Evolutionary conservation across 768 basidiomycete species (phyloP).

Genomic region (Russula sp.): DNA sequence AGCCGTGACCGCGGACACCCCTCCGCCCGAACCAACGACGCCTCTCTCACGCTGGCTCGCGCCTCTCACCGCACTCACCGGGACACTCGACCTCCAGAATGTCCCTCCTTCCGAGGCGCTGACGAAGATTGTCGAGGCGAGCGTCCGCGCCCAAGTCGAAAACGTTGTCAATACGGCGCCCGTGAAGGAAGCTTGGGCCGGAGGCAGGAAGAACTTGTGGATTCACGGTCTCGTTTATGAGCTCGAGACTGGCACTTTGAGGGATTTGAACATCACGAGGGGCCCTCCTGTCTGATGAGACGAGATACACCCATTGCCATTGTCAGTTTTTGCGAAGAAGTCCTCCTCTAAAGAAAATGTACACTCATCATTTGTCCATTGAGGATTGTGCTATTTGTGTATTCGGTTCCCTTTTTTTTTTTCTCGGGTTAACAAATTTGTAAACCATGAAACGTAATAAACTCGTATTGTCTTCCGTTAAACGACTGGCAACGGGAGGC

Average conservation of each 20-base stretch:
- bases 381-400: neutral
- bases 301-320: neutral
- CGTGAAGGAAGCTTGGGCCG: slow-evolving; percentile 34
- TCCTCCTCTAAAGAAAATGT: neutral
- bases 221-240: slow-evolving; percentile 55
- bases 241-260: slow-evolving; percentile 35
- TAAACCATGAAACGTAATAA: neutral
- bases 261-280: slow-evolving; percentile 32
- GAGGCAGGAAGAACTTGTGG: slow-evolving; percentile 42
- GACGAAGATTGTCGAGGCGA: slow-evolving; percentile 27
- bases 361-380: too few relatives aligned
- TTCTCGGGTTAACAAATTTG: neutral
- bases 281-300: slow-evolving; percentile 1
- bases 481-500: too few relatives aligned
- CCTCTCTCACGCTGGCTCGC: slow-evolving; percentile 70
- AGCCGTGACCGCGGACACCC: slow-evolving; percentile 40
- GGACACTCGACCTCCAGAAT: slow-evolving; percentile 44
- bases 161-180: slow-evolving; percentile 32
- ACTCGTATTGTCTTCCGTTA: neutral
- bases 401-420: neutral
- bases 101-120: slow-evolving; percentile 39
- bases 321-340: neutral
- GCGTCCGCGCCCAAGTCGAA: slow-evolving; percentile 33
- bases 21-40: slow-evolving; percentile 34
- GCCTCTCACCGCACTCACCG: slow-evolving; percentile 58